Evolutionary conservation across 2,329 filamentous ascomycete species (phyloP), one percentile per base, ranked within the genome.

Genomic region (Endocalyx cinctus): DNA sequence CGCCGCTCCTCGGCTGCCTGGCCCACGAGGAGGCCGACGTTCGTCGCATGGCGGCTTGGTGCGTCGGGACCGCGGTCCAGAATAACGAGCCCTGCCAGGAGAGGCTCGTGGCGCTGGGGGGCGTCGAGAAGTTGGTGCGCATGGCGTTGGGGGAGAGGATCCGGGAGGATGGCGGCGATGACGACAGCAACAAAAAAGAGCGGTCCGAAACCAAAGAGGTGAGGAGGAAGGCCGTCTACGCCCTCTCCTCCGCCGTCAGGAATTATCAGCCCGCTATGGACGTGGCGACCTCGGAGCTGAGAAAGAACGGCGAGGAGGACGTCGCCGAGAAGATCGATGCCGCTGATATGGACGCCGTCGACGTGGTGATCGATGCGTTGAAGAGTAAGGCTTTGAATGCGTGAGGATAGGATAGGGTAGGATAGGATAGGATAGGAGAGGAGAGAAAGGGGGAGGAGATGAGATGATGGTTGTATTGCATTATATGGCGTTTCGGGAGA

Each of bases 51-150:
- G 89, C 90, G 3, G 88, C 88, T n/a, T 95, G 87, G 86, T 96
- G 88, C 65, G 69, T 92, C 38, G 87, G 87, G 31, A 96, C 89
- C 5, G 90, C 92, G 8, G 92, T 98, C 39, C 89, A 97, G 71
- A 98, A 98, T 67, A 97, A 98, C 61, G 73, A 76, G 48, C 83
- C 82, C 57, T 81, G 78, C 31, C 92, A 98, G 65, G 86, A 92
- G 64, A 77, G 77, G 32, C 59, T 79, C 34, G 46, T 76, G 17
- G 70, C 69, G 22, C 61, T 72, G 42, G 84, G 84, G 19, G 87
- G 82, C 4, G 67, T 96, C 18, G 75, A 82, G 23, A 72, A 63
- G 19, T 72, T 98, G 15, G 79, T 87, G 7, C 67, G 70, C 31
- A 56, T 95, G 43, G 74, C 73, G 10, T 41, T 58, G 3, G 55